phyloP scores from a whole-genome alignment of 2,329 filamentous ascomycete genomes.

The Dothistroma septosporum region DNA sequence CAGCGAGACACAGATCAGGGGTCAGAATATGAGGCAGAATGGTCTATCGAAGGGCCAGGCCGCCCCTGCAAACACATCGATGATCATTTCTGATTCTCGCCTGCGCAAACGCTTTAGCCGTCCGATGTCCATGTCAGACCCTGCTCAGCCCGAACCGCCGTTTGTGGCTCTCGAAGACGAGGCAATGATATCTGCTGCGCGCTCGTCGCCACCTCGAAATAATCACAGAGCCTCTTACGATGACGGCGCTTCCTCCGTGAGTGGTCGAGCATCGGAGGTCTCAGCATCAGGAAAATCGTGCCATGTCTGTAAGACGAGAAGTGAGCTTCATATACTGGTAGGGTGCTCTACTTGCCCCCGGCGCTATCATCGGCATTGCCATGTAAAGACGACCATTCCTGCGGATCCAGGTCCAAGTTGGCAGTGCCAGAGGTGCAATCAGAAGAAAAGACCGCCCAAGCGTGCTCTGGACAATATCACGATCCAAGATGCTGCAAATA shows the following conservation, averaged over 20 bases:
- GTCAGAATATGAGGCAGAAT: background rate
- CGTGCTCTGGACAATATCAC: background rate
- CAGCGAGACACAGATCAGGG: too few relatives aligned
- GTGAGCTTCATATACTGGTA: conserved; percentile 3
- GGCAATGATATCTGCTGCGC: background rate
- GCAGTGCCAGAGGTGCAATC: conserved; percentile 28
- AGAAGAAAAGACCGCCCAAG: conserved; percentile 13
- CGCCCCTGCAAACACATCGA: background rate
- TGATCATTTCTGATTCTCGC: background rate
- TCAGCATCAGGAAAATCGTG: conserved; percentile 4
- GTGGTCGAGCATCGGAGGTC: conserved; percentile 9
- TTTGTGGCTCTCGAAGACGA: background rate
- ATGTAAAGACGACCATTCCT: background rate
- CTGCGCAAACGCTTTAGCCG: background rate
- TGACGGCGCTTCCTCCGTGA: conserved; percentile 9
- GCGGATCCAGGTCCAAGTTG: conserved; percentile 11
- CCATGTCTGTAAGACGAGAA: conserved; percentile 10
- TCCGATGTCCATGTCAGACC: background rate
- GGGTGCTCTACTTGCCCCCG: conserved; percentile 14
- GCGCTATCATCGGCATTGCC: conserved; percentile 18
- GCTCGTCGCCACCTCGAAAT: background rate
- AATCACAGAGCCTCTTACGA: background rate
- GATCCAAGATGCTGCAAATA: background rate
- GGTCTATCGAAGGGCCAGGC: background rate
- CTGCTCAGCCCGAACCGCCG: background rate